phyloP scores from a whole-genome alignment of 768 basidiomycete genomes.

The Fomitopsis pulvina region DNA sequence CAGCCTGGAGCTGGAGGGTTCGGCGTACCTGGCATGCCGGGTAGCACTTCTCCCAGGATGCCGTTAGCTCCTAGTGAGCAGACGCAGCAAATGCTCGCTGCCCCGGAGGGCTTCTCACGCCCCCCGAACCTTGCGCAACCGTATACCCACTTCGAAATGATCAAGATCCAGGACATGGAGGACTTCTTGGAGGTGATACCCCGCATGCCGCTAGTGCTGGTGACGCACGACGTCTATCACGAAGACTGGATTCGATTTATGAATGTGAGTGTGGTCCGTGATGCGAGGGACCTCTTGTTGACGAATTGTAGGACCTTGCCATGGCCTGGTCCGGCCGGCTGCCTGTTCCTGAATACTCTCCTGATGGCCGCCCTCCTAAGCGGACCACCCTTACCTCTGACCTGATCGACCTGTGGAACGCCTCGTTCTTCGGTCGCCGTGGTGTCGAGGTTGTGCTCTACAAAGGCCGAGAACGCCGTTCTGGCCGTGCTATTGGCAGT shows the following conservation, averaged over 20 bases:
- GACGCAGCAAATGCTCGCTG: slow-evolving; percentile 24
- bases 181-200: slow-evolving; percentile 60
- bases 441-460: slow-evolving; percentile 78
- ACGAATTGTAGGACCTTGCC: slow-evolving; percentile 50
- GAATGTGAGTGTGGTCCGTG: slow-evolving; percentile 40
- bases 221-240: slow-evolving; percentile 69
- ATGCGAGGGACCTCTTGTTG: background rate
- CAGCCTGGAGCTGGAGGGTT: slow-evolving; percentile 1
- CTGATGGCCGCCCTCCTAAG: slow-evolving; percentile 44
- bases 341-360: slow-evolving; percentile 48
- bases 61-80: slow-evolving; percentile 6
- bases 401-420: slow-evolving; percentile 76
- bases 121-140: slow-evolving; percentile 61
- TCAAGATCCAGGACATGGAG: slow-evolving; percentile 76
- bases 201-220: slow-evolving; percentile 65
- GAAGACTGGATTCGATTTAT: slow-evolving; percentile 80
- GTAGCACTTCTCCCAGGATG: slow-evolving; percentile 12
- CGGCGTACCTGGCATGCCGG: slow-evolving; percentile 5
- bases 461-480: slow-evolving; percentile 71
- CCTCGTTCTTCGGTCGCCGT: slow-evolving; percentile 65
- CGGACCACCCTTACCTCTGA: slow-evolving; percentile 59
- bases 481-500: slow-evolving; percentile 51
- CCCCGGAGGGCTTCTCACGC: slow-evolving; percentile 71
- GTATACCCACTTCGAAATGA: slow-evolving; percentile 62
- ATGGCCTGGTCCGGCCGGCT: slow-evolving; percentile 75